A percentile compares a stretch with the other conserved stretches of the same genome.
These are phyloP conservation scores for Aspergillus piperis DNA, from an alignment of 2,329 filamentous ascomycete species.

Conservation along the genomic window DNA sequence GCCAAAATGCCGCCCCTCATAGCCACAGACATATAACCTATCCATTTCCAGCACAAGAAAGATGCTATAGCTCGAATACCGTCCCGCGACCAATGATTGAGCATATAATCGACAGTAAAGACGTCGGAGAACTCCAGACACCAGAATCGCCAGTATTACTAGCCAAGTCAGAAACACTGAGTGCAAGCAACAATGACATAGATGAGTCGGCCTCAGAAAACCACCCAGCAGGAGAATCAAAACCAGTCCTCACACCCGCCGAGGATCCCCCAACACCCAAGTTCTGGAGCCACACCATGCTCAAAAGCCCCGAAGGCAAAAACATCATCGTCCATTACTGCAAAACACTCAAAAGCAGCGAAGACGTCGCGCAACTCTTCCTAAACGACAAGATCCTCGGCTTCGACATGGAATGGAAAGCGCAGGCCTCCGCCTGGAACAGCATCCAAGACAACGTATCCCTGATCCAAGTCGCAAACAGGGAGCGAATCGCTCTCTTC, in stretches of 20 bases:
- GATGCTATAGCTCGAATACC: constrained; percentile 4
- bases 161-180: background rate
- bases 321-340: constrained; percentile 77
- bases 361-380: constrained; percentile 68
- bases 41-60: background rate
- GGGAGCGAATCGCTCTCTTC: constrained; percentile 75
- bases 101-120: background rate
- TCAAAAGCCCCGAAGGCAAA: constrained; percentile 51
- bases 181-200: background rate
- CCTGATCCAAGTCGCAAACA: constrained; percentile 78
- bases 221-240: background rate
- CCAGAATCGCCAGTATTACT: background rate
- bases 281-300: constrained; percentile 41
- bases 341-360: constrained; percentile 65
- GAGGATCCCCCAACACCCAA: constrained; percentile 11
- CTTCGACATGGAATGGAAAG: constrained; percentile 85
- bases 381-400: constrained; percentile 70
- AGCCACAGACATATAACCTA: background rate
- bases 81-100: background rate
- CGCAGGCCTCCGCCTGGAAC: constrained; percentile 49
- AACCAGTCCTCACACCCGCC: background rate
- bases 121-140: background rate
- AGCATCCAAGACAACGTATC: constrained; percentile 70
- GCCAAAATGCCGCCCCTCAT: background rate
- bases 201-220: background rate